Evolutionary conservation across 768 basidiomycete species (phyloP).

Genomic region (Pleurotus tuoliensis): DNA sequence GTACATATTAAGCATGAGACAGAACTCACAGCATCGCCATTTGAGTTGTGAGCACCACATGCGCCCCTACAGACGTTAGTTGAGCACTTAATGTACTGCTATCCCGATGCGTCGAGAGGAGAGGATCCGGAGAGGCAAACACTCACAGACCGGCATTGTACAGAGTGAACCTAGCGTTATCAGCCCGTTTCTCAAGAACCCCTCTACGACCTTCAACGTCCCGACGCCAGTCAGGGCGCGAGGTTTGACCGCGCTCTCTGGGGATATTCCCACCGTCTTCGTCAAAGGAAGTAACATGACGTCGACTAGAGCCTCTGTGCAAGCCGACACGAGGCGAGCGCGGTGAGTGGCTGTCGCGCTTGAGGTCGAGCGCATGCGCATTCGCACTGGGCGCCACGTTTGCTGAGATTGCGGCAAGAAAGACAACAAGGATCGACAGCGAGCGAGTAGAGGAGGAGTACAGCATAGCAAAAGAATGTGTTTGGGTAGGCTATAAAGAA

Average conservation of each 20-base stretch:
- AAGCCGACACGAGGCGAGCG: background rate
- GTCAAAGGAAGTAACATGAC: background rate
- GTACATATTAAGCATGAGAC: background rate
- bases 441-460: background rate
- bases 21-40: constrained; percentile 27
- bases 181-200: constrained; percentile 11
- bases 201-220: constrained; percentile 3
- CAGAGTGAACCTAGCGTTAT: constrained; percentile 19
- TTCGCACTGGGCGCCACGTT: background rate
- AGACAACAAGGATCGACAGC: background rate
- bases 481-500: too few relatives aligned
- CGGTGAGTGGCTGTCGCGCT: background rate
- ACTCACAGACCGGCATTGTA: constrained; percentile 26
- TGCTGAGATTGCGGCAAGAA: background rate
- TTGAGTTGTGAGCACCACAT: constrained; percentile 28
- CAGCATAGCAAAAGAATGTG: too few relatives aligned
- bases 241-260: background rate
- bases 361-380: background rate
- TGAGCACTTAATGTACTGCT: background rate
- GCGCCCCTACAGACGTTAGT: constrained; percentile 32
- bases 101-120: background rate
- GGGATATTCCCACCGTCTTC: background rate
- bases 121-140: constrained; percentile 5
- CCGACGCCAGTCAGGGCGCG: background rate
- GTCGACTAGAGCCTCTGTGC: background rate